Evolutionary conservation across 2,329 filamentous ascomycete species (phyloP).

Genomic region (Cercospora sp.): DNA sequence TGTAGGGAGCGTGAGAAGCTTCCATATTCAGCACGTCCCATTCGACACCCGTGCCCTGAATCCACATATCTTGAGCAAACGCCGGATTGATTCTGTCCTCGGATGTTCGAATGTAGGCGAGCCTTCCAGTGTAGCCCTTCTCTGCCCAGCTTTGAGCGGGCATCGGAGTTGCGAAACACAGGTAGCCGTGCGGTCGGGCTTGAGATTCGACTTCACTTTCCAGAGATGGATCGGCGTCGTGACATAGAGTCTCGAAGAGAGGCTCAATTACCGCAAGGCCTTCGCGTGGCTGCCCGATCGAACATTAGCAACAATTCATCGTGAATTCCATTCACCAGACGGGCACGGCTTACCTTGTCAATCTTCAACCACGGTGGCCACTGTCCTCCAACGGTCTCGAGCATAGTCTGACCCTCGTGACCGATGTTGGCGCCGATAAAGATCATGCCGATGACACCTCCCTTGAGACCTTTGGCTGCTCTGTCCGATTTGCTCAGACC

Average conservation of each 20-base stretch:
- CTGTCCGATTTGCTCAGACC: background rate
- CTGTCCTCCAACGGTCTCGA: background rate
- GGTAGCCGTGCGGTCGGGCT: background rate
- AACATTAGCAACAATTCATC: background rate
- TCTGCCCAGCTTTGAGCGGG: background rate
- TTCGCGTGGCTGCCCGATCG: background rate
- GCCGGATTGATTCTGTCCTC: background rate
- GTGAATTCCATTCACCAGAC: background rate
- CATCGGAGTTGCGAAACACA: background rate
- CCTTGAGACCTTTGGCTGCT: background rate
- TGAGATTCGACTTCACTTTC: background rate
- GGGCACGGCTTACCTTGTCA: background rate
- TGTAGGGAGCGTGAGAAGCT: background rate
- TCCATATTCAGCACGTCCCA: background rate
- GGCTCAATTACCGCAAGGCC: background rate
- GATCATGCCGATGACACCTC: background rate
- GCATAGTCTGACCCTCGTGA: background rate
- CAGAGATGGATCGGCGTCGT: background rate
- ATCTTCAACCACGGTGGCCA: background rate
- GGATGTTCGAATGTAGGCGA: background rate
- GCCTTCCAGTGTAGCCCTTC: background rate
- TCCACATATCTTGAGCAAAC: background rate
- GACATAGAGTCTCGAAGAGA: background rate
- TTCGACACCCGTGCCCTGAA: background rate
- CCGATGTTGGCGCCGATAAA: background rate